phyloP scores from a whole-genome alignment of 148 eudicot species.

The Fagopyrum homotropicum region DNA sequence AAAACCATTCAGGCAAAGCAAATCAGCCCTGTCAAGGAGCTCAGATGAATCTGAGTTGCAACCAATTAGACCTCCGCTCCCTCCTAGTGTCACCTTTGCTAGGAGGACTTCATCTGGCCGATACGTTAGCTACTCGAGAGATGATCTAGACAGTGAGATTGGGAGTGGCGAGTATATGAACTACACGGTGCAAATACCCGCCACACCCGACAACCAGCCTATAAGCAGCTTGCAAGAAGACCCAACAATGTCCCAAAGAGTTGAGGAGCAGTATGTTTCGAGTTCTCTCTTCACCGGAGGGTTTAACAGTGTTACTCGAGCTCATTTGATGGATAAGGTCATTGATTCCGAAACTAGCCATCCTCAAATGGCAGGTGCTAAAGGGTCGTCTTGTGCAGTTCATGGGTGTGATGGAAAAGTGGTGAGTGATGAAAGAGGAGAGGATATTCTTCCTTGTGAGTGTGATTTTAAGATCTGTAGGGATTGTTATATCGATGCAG shows the following conservation, averaged over 20 bases:
- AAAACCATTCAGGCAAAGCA: constrained; percentile 7
- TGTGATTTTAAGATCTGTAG: constrained; percentile 27
- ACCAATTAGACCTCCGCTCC: constrained; percentile 1
- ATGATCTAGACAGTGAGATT: constrained; percentile 21
- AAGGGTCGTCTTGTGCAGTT: constrained; percentile 24
- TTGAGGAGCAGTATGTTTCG: constrained; percentile 27
- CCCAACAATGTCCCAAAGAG: constrained; percentile 20
- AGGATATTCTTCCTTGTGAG: constrained; percentile 23
- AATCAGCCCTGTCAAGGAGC: not conserved
- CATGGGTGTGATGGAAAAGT: constrained; percentile 26
- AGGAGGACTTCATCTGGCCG: constrained; percentile 25
- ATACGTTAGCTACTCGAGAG: constrained; percentile 20
- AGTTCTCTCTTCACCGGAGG: constrained; percentile 27
- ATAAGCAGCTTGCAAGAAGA: constrained; percentile 10
- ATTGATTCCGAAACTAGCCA: constrained; percentile 24
- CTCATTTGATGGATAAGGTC: constrained; percentile 32
- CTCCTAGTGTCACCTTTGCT: constrained; percentile 20
- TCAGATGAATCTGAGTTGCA: constrained; percentile 15
- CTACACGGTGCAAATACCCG: constrained; percentile 25
- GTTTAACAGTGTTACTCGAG: constrained; percentile 21
- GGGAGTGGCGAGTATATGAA: constrained; percentile 19
- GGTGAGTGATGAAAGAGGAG: constrained; percentile 21
- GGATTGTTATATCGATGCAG: constrained; percentile 26
- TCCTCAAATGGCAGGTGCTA: constrained; percentile 31
- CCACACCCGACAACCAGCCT: constrained; percentile 25